Percentiles rank a stretch among this genome's conserved stretches.
Evolutionary conservation across 2,329 filamentous ascomycete species (phyloP).

Genomic region (Fusarium concolor): DNA sequence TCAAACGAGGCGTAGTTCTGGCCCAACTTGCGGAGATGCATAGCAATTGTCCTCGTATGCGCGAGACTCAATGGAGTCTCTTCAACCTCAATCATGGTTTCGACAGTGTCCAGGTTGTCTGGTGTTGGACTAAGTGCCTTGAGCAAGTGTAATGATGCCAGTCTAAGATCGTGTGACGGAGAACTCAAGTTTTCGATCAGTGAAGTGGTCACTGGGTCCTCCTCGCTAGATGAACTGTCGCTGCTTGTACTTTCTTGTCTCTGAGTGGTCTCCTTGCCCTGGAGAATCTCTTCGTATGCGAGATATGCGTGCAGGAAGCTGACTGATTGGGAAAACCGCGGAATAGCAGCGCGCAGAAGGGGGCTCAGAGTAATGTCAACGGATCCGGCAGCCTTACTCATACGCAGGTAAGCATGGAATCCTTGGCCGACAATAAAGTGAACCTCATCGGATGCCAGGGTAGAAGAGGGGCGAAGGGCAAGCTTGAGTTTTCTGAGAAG

Average conservation of each 20-base stretch:
- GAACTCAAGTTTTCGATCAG: conserved; percentile 80
- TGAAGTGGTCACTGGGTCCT: conserved; percentile 71
- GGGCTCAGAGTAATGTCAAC: conserved; percentile 72
- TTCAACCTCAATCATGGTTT: conserved; percentile 81
- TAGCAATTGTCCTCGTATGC: conserved; percentile 80
- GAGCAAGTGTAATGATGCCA: conserved; percentile 79
- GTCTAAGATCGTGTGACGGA: conserved; percentile 78
- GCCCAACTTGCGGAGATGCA: conserved; percentile 85
- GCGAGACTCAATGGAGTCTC: conserved; percentile 81
- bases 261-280: conserved; percentile 23
- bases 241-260: conserved; percentile 53
- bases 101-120: conserved; percentile 46
- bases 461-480: conserved; percentile 70
- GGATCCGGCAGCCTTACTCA: conserved; percentile 69
- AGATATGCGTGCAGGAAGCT: conserved; percentile 74
- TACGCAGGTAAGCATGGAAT: conserved; percentile 77
- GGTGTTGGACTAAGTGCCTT: conserved; percentile 61
- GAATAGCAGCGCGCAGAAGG: conserved; percentile 72
- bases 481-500: conserved; percentile 74
- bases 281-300: conserved; percentile 62
- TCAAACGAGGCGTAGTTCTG: conserved; percentile 70
- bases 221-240: conserved; percentile 58
- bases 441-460: conserved; percentile 70
- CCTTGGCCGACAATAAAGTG: conserved; percentile 80
- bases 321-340: conserved; percentile 72